Conservation (phyloP, 2,329 filamentous ascomycete genomes). For the Fusarium sp. region DNA sequence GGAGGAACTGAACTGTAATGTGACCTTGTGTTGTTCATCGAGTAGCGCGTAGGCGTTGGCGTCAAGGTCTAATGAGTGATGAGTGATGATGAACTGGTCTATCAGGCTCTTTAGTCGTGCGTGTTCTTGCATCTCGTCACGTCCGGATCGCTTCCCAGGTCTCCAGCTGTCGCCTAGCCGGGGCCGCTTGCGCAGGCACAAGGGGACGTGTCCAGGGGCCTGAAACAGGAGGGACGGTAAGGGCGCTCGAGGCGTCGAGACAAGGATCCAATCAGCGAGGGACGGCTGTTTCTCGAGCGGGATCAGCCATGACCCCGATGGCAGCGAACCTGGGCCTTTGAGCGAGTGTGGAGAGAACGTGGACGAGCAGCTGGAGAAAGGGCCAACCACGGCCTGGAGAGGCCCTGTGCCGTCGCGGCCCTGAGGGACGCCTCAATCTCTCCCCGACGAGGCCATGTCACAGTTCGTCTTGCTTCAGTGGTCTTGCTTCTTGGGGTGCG, state of each 20-base stretch:
- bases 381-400: constrained; percentile 21
- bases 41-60: background rate
- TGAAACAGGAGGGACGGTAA: constrained; percentile 43
- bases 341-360: constrained; percentile 14
- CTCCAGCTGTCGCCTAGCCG: constrained; percentile 13
- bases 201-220: constrained; percentile 29
- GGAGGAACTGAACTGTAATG: background rate
- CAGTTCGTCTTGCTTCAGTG: constrained; percentile 7
- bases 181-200: constrained; percentile 36
- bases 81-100: constrained; percentile 3
- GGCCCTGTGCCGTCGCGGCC: constrained; percentile 5
- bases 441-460: constrained; percentile 34
- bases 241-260: constrained; percentile 17
- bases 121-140: constrained; percentile 8
- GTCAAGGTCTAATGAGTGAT: background rate
- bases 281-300: constrained; percentile 18
- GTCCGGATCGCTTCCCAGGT: constrained; percentile 7
- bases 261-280: constrained; percentile 24
- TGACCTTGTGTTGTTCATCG: background rate
- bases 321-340: constrained; percentile 28
- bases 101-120: constrained; percentile 1
- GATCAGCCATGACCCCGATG: constrained; percentile 21
- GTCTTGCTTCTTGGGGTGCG: background rate
- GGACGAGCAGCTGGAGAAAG: constrained; percentile 7
- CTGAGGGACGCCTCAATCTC: constrained; percentile 30